Evolutionary conservation across 1,139 yeast species (phyloP).

Genomic region (Arxiozyma telluris): DNA sequence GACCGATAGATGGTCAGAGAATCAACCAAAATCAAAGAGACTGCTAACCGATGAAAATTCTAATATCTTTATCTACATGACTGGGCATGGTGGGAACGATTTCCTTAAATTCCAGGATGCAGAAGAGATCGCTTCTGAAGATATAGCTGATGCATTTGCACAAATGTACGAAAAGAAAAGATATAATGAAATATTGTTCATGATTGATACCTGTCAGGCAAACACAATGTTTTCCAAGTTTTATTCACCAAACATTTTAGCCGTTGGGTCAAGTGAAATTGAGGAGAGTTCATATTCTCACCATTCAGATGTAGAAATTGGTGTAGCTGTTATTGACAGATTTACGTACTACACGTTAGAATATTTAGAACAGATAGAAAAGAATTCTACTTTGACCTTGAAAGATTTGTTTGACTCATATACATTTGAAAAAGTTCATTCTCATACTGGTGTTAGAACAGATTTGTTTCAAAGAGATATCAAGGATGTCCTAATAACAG

Average conservation of each 20-base stretch:
- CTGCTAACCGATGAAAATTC: constrained; percentile 88
- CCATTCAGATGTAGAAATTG: constrained; percentile 89
- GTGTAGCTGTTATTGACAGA: constrained; percentile 95
- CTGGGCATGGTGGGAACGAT: constrained; percentile 99
- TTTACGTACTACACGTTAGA: constrained; percentile 90
- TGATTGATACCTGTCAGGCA: constrained; percentile 98
- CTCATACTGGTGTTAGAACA: constrained; percentile 83
- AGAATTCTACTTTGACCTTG: constrained; percentile 64
- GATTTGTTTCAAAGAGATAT: constrained; percentile 66
- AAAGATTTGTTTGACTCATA: constrained; percentile 78
- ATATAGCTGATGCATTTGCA: constrained; percentile 92
- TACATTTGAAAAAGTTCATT: constrained; percentile 77
- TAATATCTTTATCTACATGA: constrained; percentile 86
- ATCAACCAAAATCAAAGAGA: constrained; percentile 87
- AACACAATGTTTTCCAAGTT: constrained; percentile 92
- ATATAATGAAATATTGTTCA: constrained; percentile 88
- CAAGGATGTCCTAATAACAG: constrained; percentile 70
- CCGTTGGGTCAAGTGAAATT: constrained; percentile 85
- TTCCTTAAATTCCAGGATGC: constrained; percentile 96
- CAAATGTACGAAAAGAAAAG: constrained; percentile 96
- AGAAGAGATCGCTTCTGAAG: constrained; percentile 92
- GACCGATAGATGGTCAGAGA: constrained; percentile 92
- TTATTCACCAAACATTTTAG: constrained; percentile 84
- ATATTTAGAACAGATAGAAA: constrained; percentile 71
- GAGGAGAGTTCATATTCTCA: constrained; percentile 93